Conservation (phyloP, 2,329 filamentous ascomycete genomes). For the Cladosporium sphaerospermum region DNA sequence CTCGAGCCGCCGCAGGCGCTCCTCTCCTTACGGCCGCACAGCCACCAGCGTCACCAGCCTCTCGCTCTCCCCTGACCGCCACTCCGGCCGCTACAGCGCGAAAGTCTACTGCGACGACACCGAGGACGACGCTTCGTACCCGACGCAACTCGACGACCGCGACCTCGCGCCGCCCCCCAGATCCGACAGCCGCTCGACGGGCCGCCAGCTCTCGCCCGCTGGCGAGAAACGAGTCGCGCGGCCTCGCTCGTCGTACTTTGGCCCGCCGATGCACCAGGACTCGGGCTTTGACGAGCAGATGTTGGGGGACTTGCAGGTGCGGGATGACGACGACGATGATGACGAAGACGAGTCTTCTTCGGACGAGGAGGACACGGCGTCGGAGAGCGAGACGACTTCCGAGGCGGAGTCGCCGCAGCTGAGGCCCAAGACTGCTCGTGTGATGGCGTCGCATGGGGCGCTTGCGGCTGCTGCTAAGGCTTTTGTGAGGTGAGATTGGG, state of each 20-base stretch:
- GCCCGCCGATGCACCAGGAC: constrained; percentile 28
- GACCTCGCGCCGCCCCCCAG: background rate
- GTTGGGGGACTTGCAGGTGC: constrained; percentile 14
- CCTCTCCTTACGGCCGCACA: constrained; percentile 30
- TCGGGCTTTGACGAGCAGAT: constrained; percentile 33
- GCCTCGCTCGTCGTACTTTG: constrained; percentile 2
- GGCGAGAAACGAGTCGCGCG: background rate
- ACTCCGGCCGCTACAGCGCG: constrained; percentile 3
- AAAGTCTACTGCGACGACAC: constrained; percentile 6
- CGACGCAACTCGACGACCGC: background rate
- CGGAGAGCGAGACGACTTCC: constrained; percentile 1
- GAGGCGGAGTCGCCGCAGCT: background rate
- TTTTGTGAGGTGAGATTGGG: too few relatives aligned
- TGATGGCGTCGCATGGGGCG: background rate
- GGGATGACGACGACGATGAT: background rate
- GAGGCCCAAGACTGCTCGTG: background rate
- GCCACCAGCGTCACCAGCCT: constrained; percentile 19
- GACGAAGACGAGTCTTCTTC: background rate
- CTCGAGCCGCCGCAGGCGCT: constrained; percentile 27
- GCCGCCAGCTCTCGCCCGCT: background rate
- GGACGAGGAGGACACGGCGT: background rate
- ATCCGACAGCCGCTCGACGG: background rate
- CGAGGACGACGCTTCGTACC: background rate
- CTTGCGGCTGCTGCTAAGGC: background rate
- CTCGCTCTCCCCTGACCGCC: constrained; percentile 9